Evolutionary conservation across 352 stramenopile species (phyloP).

Genomic region (Paralagenidium karlingii): DNA sequence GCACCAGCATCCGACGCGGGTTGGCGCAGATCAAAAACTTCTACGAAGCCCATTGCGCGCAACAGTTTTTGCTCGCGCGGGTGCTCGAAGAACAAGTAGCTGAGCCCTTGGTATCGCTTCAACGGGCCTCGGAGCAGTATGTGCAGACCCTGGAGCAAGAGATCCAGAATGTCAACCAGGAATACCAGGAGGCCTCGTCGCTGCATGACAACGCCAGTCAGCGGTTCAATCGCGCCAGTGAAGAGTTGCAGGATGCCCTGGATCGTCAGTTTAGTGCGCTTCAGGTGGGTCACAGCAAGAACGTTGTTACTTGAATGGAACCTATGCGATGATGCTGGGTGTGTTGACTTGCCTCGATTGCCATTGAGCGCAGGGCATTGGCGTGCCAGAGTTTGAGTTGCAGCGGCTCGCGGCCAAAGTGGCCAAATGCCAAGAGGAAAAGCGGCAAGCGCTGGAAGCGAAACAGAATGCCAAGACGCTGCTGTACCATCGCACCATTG

Average conservation of each 20-base stretch:
- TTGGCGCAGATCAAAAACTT: conserved; percentile 51
- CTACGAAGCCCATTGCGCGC: conserved; percentile 37
- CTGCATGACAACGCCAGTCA: conserved; percentile 10
- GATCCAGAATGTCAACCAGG: conserved; percentile 65
- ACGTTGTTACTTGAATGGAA: background rate
- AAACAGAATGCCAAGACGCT: conserved; percentile 53
- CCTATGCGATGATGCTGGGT: background rate
- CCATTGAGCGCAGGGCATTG: conserved; percentile 37
- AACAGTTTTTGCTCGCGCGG: conserved; percentile 58
- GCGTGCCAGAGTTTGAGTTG: conserved; percentile 71
- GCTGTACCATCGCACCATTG: conserved; percentile 71
- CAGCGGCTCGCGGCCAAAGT: conserved; percentile 53
- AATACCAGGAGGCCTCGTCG: conserved; percentile 19
- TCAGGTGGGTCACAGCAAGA: conserved; percentile 28
- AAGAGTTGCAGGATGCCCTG: conserved; percentile 35
- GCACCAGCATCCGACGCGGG: conserved; percentile 42
- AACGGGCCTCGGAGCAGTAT: conserved; percentile 62
- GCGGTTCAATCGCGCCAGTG: conserved; percentile 16
- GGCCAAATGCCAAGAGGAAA: conserved; percentile 43
- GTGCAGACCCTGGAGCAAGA: conserved; percentile 65
- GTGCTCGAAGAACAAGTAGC: conserved; percentile 78
- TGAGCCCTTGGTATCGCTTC: conserved; percentile 58
- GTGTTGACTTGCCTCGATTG: background rate
- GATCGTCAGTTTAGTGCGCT: conserved; percentile 52
- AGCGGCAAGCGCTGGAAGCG: conserved; percentile 33